These are phyloP conservation scores for Cicer chorassanicum DNA, from an alignment of 306 rosid genomes.

Conservation along the genomic window DNA sequence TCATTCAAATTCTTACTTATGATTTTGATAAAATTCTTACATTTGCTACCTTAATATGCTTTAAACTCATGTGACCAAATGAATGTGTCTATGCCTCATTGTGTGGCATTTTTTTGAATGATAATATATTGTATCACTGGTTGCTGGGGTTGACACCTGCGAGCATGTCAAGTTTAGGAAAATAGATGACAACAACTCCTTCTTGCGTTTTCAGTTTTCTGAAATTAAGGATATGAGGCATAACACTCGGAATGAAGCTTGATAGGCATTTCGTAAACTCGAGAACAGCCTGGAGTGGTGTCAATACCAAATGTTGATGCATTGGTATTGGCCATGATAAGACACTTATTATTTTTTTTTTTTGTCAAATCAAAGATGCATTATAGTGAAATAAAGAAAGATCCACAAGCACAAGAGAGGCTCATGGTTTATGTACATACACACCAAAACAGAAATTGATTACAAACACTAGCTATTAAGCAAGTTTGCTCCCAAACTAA, in stretches of 20 bases:
- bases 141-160: slow-evolving; percentile 3
- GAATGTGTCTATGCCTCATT: slow-evolving; percentile 23
- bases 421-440: too few relatives aligned
- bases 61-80: slow-evolving; percentile 23
- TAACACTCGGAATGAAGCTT: slow-evolving; percentile 25
- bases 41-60: slow-evolving; percentile 26
- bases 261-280: slow-evolving; percentile 22
- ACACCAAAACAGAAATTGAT: too few relatives aligned
- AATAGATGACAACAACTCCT: slow-evolving; percentile 18
- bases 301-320: too few relatives aligned
- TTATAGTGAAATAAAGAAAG: too few relatives aligned
- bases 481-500: too few relatives aligned
- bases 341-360: too few relatives aligned
- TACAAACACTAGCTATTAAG: too few relatives aligned
- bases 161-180: not conserved
- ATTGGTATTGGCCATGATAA: too few relatives aligned
- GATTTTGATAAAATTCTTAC: slow-evolving; percentile 13
- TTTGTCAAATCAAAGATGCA: too few relatives aligned
- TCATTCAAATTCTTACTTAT: slow-evolving; percentile 3
- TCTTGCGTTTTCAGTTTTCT: not conserved
- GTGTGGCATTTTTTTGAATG: slow-evolving; percentile 30
- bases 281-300: not conserved
- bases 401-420: too few relatives aligned
- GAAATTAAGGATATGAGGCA: slow-evolving; percentile 17
- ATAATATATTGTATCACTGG: slow-evolving; percentile 1